Percentiles rank a stretch among this genome's conserved stretches.
phyloP scores from a whole-genome alignment of 352 stramenopile species.

The Pseudoperonospora humuli region DNA sequence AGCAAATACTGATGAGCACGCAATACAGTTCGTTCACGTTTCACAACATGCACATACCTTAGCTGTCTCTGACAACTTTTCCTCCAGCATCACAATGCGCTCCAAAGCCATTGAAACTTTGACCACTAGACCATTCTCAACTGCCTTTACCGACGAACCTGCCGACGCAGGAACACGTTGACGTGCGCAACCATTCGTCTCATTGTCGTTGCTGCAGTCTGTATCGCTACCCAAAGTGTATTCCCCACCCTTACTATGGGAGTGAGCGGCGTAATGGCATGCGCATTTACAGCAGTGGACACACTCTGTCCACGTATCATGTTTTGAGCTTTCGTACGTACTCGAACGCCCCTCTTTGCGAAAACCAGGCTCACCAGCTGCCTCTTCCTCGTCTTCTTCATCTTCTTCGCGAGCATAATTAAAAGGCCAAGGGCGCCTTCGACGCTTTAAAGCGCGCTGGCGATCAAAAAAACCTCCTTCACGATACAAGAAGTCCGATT shows the following conservation, averaged over 20 bases:
- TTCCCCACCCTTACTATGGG: conserved; percentile 2
- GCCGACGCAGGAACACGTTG: neutral
- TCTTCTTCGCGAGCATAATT: conserved; percentile 35
- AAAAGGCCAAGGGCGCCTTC: conserved; percentile 48
- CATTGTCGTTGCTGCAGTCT: neutral
- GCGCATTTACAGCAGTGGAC: conserved; percentile 35
- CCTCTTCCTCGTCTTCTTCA: conserved; percentile 25
- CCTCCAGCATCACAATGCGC: conserved; percentile 34
- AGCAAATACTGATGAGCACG: conserved; percentile 2
- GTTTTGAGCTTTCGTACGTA: conserved; percentile 6
- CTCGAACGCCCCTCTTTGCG: conserved; percentile 5
- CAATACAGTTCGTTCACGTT: neutral
- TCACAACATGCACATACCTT: conserved; percentile 23
- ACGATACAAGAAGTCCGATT: conserved; percentile 69
- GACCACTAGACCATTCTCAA: conserved; percentile 5
- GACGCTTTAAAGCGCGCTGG: conserved; percentile 51
- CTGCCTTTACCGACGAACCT: neutral
- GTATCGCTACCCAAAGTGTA: conserved; percentile 2
- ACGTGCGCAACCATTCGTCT: neutral
- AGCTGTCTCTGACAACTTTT: conserved; percentile 33
- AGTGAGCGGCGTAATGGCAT: conserved; percentile 21
- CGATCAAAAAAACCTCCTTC: conserved; percentile 79
- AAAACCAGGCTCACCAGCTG: conserved; percentile 12
- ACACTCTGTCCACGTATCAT: conserved; percentile 22
- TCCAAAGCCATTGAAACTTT: conserved; percentile 28